phyloP scores from a whole-genome alignment of 768 basidiomycete species.

The Cubamyces sp. region DNA sequence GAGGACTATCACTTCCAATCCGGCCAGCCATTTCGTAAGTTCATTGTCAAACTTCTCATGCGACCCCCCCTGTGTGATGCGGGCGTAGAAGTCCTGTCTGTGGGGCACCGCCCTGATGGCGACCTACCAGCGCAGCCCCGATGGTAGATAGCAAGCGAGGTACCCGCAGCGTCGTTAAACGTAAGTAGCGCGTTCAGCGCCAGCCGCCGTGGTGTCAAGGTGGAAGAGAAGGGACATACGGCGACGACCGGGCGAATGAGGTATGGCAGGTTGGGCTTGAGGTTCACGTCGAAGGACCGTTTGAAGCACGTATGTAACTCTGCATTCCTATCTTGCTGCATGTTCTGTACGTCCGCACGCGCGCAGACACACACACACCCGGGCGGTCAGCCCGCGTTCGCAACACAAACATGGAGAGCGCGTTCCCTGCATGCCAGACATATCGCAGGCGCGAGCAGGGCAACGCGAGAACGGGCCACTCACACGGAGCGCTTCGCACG shows the following conservation, averaged over 20 bases:
- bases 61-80: slow-evolving; percentile 63
- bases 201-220: background rate
- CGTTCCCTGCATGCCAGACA: slow-evolving; percentile 9
- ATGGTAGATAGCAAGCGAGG: slow-evolving; percentile 12
- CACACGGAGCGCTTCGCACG: slow-evolving; percentile 58
- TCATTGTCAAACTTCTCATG: slow-evolving; percentile 56
- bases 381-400: slow-evolving; percentile 2
- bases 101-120: slow-evolving; percentile 58
- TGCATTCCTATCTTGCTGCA: slow-evolving; percentile 54
- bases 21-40: slow-evolving; percentile 62
- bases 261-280: slow-evolving; percentile 69
- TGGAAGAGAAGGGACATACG: slow-evolving; percentile 47
- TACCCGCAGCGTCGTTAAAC: slow-evolving; percentile 3
- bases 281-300: slow-evolving; percentile 68
- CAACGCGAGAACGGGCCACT: slow-evolving; percentile 9
- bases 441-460: background rate
- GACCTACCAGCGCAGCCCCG: slow-evolving; percentile 29
- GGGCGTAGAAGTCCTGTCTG: slow-evolving; percentile 63
- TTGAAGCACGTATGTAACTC: slow-evolving; percentile 73
- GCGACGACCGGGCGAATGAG: slow-evolving; percentile 66
- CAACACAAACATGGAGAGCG: background rate
- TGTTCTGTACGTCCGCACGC: slow-evolving; percentile 44
- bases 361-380: background rate
- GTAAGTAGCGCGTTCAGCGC: background rate
- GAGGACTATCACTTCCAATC: slow-evolving; percentile 54